phyloP scores from a whole-genome alignment of 345 rosid species.

The Dimocarpus longan region DNA sequence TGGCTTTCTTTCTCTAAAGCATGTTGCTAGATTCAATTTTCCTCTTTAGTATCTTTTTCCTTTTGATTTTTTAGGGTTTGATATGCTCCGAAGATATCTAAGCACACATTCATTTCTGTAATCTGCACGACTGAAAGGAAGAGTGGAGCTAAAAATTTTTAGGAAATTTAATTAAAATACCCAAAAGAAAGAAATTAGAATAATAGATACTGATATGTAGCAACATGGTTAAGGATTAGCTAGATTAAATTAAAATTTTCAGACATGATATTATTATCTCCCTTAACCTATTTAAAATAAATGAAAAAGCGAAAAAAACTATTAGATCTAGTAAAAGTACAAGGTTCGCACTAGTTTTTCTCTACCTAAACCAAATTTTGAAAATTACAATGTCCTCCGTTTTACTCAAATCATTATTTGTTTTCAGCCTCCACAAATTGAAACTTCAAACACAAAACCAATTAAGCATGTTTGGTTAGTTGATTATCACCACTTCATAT shows the following conservation, averaged over 20 bases:
- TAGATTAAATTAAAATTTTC: too few species aligned
- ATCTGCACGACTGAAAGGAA: background rate
- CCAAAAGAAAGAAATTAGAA: too few species aligned
- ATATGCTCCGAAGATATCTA: background rate
- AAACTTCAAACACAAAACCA: too few species aligned
- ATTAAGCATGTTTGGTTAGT: too few species aligned
- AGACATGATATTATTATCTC: too few species aligned
- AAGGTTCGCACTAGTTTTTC: background rate
- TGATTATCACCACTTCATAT: too few species aligned
- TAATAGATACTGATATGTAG: too few species aligned
- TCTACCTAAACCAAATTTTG: background rate
- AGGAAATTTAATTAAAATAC: background rate
- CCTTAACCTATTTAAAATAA: too few species aligned
- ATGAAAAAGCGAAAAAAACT: too few species aligned
- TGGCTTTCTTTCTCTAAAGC: background rate
- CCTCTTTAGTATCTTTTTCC: background rate
- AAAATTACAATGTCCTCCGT: background rate
- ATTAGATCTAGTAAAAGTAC: background rate
- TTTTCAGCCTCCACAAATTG: too few species aligned
- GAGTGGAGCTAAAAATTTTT: background rate
- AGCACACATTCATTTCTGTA: background rate
- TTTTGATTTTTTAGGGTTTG: too few species aligned
- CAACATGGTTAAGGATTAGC: too few species aligned
- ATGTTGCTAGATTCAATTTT: background rate
- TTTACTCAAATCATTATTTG: background rate